Evolutionary conservation across 164 flowering plant species (phyloP), one percentile per base, ranked within the genome.

Genomic region (Umbellularia californica): DNA sequence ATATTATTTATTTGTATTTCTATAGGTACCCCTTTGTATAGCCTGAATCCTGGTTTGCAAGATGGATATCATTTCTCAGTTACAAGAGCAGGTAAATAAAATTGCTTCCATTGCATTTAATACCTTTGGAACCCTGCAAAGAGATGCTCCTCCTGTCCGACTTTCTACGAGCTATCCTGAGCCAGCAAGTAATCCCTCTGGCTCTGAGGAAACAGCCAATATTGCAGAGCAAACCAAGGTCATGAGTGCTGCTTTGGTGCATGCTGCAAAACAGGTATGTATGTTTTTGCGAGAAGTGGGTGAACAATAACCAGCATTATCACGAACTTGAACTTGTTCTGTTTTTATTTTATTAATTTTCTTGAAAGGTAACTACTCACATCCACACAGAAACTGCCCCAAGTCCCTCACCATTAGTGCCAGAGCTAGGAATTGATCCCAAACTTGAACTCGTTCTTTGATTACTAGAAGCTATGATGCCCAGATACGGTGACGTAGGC

Each of bases 11-110:
- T 41, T 41, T 41, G 47, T 41, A 9, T 41, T 41, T 41, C 47
- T 41, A 9, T 7, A 41, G 47, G 47, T 60, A 60, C 23, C 64
- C 24, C 64, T 65, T 65, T 65, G 28, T 23, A 28, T 25, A 65
- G 27, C 14, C 35, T 22, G 55, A 69, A 30, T 50, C 47, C 63
- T 64, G 70, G 64, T 27, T n/a, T n/a, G 50, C 14, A 74, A 77
- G 71, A 93, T 95, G 97, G 98, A 93, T 71, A 88, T 90, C 84
- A 93, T 91, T 50, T 89, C 97, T 7, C 97, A 95, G 77, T 74
- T 95, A 55, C 97, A 95, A 79, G 97, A 92, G 55, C 93, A 90
- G 81, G 90, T 86, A 17, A 89, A 90, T 60, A 76, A 85, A 30
- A 82, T 95, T 27, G 94, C 97, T 5, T 58, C 85, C 0, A 76